These are phyloP conservation scores for Lolium perenne DNA, from an alignment of 176 grass and related monocot genomes.

Conservation along the genomic window DNA sequence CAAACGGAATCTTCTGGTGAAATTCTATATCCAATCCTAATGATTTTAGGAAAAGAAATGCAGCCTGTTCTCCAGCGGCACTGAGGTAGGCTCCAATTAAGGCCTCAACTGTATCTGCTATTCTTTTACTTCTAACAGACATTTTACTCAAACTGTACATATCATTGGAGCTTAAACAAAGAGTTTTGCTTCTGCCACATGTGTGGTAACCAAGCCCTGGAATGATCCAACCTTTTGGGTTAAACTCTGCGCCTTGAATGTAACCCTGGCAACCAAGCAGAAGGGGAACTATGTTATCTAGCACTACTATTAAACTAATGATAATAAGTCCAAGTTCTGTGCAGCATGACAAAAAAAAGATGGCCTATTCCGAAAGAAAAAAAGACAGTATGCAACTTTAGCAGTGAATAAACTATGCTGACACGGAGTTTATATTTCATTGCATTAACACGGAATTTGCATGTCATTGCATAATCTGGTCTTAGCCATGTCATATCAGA, in stretches of 20 bases:
- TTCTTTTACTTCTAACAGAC: constrained; percentile 63
- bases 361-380: neutral
- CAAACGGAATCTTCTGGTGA: constrained; percentile 37
- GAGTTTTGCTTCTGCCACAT: constrained; percentile 30
- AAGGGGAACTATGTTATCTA: constrained; percentile 23
- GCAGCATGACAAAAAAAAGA: constrained; percentile 7
- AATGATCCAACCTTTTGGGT: constrained; percentile 63
- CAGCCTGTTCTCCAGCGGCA: constrained; percentile 61
- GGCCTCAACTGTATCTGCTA: constrained; percentile 79
- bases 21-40: constrained; percentile 68
- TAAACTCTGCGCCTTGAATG: constrained; percentile 56
- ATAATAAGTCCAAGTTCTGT: constrained; percentile 8
- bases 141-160: constrained; percentile 52
- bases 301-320: constrained; percentile 16
- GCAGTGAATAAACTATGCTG: neutral
- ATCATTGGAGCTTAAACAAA: constrained; percentile 21
- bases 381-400: neutral
- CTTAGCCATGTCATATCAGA: neutral
- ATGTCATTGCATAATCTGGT: constrained; percentile 13
- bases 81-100: constrained; percentile 67
- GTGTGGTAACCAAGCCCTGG: constrained; percentile 51
- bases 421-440: neutral
- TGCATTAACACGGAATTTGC: neutral
- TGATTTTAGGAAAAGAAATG: constrained; percentile 61
- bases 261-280: constrained; percentile 62